Percentiles rank a stretch among this genome's conserved stretches.
These are phyloP conservation scores for Debaryomyces coudertii DNA, from an alignment of 1,139 yeast species.

Conservation along the genomic window DNA sequence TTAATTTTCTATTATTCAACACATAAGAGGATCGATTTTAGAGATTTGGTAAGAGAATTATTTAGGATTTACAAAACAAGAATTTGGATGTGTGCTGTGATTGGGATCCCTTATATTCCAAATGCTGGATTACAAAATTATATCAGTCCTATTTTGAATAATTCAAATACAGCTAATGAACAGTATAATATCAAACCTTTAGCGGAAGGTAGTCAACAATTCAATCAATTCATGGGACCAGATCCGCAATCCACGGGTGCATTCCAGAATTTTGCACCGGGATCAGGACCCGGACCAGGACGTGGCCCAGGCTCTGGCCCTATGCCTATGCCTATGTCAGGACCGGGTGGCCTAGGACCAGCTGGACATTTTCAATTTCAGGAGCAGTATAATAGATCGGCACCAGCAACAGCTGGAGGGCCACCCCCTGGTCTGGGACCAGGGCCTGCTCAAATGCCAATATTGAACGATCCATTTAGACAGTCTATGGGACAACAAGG, in stretches of 20 bases:
- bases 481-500: conserved; percentile 3
- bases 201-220: not conserved
- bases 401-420: conserved; percentile 7
- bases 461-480: conserved; percentile 11
- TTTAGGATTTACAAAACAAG: conserved; percentile 93
- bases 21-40: conserved; percentile 82
- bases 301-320: too few relatives aligned
- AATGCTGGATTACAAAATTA: conserved; percentile 3
- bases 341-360: not conserved
- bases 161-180: not conserved
- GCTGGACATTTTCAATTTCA: conserved; percentile 1
- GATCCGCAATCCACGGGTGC: not conserved
- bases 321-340: conserved; percentile 1
- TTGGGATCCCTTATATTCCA: conserved; percentile 32
- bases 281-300: conserved; percentile 1
- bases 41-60: conserved; percentile 88
- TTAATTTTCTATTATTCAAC: conserved; percentile 83
- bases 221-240: not conserved
- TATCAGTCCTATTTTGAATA: conserved; percentile 5
- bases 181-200: not conserved
- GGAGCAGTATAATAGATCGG: conserved; percentile 5
- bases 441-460: conserved; percentile 8
- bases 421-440: not conserved
- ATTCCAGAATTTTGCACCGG: conserved; percentile 1
- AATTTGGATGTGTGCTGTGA: conserved; percentile 95